phyloP scores from a whole-genome alignment of 345 rosid genomes.

The Nephelium lappaceum region DNA sequence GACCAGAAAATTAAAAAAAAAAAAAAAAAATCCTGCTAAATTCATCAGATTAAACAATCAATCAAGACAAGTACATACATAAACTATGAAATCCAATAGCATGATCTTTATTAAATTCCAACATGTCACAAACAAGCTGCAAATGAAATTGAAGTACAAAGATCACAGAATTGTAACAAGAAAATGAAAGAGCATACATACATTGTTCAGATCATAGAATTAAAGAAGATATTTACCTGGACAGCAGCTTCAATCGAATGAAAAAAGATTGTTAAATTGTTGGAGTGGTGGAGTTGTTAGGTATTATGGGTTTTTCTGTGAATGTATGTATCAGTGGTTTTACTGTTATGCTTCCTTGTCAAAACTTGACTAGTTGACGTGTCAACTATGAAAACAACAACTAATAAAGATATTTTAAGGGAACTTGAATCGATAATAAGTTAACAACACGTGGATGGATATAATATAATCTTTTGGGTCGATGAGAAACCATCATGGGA shows the following conservation, averaged over 20 bases:
- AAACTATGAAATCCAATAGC: background rate
- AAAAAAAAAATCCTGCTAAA: background rate
- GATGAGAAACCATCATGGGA: too few relatives aligned
- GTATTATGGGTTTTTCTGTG: background rate
- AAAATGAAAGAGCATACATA: background rate
- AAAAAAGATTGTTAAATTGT: background rate
- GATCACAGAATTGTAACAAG: background rate
- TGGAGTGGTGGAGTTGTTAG: background rate
- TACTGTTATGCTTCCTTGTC: background rate
- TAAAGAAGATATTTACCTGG: background rate
- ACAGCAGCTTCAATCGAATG: background rate
- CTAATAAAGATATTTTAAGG: background rate
- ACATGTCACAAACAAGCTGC: background rate
- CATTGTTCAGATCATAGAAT: conserved; percentile 9
- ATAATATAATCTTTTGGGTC: background rate
- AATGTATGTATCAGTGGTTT: background rate
- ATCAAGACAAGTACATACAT: background rate
- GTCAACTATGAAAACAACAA: background rate
- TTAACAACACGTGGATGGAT: conserved; percentile 22
- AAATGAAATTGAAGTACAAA: background rate
- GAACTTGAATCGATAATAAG: background rate
- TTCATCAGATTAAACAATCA: background rate
- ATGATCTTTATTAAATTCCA: background rate
- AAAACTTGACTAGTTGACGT: background rate
- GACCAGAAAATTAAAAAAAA: background rate